Conservation (phyloP, 1,284 basidiomycete genomes). For the Ustanciosporium gigantosporum region DNA sequence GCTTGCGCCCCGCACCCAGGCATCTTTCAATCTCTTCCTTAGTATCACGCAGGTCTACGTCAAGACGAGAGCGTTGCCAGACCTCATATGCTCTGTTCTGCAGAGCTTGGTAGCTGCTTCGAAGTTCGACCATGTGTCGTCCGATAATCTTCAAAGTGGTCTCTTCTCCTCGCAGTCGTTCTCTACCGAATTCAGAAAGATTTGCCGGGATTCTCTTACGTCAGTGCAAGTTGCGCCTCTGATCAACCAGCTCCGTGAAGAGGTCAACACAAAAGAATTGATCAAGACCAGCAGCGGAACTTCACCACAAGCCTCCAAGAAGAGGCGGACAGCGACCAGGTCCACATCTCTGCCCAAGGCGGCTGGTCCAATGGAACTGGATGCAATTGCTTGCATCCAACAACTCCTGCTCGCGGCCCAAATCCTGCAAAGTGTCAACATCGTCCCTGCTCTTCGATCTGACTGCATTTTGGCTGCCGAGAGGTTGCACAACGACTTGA, state of each 20-base stretch:
- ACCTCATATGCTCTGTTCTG: conserved; percentile 13
- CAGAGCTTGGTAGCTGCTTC: no score
- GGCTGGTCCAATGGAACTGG: no score
- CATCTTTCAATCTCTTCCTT: conserved; percentile 22
- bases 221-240: conserved; percentile 28
- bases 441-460: conserved; percentile 15
- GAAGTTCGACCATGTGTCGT: no score
- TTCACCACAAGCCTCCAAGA: conserved; percentile 8
- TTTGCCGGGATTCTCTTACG: conserved; percentile 21
- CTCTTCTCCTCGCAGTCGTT: conserved; percentile 30
- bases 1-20: conserved; percentile 3
- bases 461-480: conserved; percentile 24
- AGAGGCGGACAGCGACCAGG: conserved; percentile 13
- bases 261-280: conserved; percentile 1
- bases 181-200: conserved; percentile 17
- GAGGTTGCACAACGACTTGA: conserved; percentile 14
- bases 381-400: neutral
- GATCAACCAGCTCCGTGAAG: conserved; percentile 3
- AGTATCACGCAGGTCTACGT: conserved; percentile 12
- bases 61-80: conserved; percentile 19
- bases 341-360: conserved; percentile 19
- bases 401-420: neutral
- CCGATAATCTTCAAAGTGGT: neutral
- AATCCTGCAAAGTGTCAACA: conserved; percentile 19
- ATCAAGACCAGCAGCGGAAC: neutral